Percentiles rank a stretch among this genome's conserved stretches.
These are phyloP conservation scores for Cyclotella atomus DNA, from an alignment of 108 stramenopile genomes.

Conservation along the genomic window DNA sequence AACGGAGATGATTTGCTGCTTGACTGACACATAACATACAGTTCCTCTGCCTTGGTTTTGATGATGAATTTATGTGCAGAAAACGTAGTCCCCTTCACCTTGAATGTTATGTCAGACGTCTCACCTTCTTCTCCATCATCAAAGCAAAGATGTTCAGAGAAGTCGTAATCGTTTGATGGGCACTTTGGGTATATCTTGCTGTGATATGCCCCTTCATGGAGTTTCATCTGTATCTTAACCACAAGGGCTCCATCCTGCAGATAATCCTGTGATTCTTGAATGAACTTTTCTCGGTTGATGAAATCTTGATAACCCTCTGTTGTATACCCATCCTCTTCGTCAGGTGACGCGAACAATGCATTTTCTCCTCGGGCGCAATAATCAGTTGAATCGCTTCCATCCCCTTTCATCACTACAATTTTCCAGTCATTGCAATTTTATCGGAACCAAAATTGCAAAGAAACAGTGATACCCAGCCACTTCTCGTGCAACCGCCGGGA, in stretches of 20 bases:
- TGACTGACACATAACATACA: not conserved
- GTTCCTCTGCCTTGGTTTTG: not conserved
- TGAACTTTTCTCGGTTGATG: not conserved
- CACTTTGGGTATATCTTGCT: not conserved
- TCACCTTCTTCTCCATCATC: no score
- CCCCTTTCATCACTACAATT: not conserved
- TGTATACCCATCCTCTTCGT: not conserved
- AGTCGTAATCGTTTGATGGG: not conserved
- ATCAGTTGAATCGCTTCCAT: not conserved
- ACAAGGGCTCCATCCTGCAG: not conserved
- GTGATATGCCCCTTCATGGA: not conserved
- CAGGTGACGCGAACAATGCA: not conserved
- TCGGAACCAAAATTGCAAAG: no score
- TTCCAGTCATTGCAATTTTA: no score
- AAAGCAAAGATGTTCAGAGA: no score
- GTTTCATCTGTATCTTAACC: not conserved
- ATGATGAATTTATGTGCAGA: slow-evolving; percentile 8
- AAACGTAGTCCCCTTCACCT: not conserved
- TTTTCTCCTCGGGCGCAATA: not conserved
- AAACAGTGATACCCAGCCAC: no score
- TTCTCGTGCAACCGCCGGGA: no score
- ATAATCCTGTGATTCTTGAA: not conserved
- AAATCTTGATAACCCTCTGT: not conserved
- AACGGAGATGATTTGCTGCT: not conserved
- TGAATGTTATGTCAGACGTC: not conserved